Percentiles rank a stretch among this genome's conserved stretches.
Conservation (phyloP, 805 yeast genomes). For the Starmerella stellata region DNA sequence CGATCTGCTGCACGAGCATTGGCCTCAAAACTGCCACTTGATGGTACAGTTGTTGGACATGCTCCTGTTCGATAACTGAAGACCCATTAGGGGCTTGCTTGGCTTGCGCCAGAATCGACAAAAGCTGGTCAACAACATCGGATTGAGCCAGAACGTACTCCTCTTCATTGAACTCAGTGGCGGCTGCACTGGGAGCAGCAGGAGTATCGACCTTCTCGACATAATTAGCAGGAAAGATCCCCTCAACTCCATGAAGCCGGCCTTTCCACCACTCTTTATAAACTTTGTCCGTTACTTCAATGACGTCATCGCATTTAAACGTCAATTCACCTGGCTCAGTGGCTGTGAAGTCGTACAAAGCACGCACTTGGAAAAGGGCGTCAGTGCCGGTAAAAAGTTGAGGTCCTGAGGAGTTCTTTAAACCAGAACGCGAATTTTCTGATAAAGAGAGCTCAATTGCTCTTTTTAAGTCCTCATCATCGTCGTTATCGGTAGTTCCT, state of each 20-base stretch:
- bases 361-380: conserved; percentile 40
- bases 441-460: conserved; percentile 27
- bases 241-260: conserved; percentile 56
- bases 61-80: conserved; percentile 36
- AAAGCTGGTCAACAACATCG: conserved; percentile 49
- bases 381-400: neutral
- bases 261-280: conserved; percentile 96
- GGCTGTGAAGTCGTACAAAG: conserved; percentile 63
- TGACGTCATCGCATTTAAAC: conserved; percentile 71
- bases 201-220: conserved; percentile 27
- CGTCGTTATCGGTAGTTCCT: conserved; percentile 28
- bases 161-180: conserved; percentile 26
- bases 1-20: conserved; percentile 53
- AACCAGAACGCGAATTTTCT: conserved; percentile 11
- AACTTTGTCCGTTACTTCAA: conserved; percentile 69
- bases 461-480: conserved; percentile 63
- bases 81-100: conserved; percentile 19
- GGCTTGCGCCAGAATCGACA: conserved; percentile 34
- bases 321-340: conserved; percentile 75
- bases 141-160: conserved; percentile 34
- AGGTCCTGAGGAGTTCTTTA: conserved; percentile 3
- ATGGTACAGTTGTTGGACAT: conserved; percentile 57
- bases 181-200: neutral
- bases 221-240: conserved; percentile 84
- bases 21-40: conserved; percentile 56